Evolutionary conservation across 176 grass and related monocot species (phyloP).

Genomic region (Microstegium vimineum): DNA sequence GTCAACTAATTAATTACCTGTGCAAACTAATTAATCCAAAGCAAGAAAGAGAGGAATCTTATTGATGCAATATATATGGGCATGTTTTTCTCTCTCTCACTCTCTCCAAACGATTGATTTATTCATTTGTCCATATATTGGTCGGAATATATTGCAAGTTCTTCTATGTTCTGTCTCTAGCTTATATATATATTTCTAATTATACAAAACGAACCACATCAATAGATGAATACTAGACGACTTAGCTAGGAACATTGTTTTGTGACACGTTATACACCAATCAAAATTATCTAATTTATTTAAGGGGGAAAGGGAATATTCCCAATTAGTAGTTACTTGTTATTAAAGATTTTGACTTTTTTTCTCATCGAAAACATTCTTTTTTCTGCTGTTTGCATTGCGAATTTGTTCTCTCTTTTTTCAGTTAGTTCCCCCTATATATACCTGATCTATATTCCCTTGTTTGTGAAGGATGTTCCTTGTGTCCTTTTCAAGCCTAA

Average conservation of each 20-base stretch:
- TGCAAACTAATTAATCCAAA: constrained; percentile 39
- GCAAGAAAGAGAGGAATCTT: constrained; percentile 24
- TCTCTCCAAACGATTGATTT: not conserved
- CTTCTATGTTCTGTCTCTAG: not conserved
- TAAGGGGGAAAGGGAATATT: too few relatives aligned
- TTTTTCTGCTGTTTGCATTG: too few relatives aligned
- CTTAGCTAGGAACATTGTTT: not conserved
- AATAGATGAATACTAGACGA: not conserved
- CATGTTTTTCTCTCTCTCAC: not conserved
- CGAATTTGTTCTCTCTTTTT: too few relatives aligned
- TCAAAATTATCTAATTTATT: too few relatives aligned
- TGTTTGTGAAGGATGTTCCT: not conserved
- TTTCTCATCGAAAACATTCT: too few relatives aligned
- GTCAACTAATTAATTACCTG: constrained; percentile 16
- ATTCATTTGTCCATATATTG: not conserved
- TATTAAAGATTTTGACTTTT: too few relatives aligned
- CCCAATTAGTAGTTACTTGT: too few relatives aligned
- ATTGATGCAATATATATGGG: not conserved
- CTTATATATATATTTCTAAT: not conserved
- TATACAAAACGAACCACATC: constrained; percentile 3
- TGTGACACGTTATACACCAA: too few relatives aligned
- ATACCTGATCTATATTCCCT: not conserved
- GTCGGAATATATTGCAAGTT: not conserved
- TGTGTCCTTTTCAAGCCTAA: constrained; percentile 1
- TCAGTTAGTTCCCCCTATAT: constrained; percentile 7